Base-by-base conservation (phyloP, 2,329 filamentous ascomycete genomes). In the Huntiella abstrusa region DNA sequence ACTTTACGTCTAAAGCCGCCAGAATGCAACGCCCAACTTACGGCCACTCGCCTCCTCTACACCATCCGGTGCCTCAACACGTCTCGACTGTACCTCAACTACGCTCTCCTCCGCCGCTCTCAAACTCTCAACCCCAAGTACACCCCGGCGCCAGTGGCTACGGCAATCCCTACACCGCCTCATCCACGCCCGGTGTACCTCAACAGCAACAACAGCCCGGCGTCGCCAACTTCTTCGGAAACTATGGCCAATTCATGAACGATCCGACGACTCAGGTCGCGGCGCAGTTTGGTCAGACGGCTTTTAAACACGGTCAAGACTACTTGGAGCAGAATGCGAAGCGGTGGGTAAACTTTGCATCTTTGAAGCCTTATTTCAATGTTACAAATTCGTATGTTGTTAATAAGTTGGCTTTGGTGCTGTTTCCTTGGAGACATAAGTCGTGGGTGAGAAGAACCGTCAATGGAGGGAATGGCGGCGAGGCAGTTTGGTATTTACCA, bases 301-400 rank as follows among this genome's bases (percentile, higher is more conserved):
- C 88, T 16, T 80, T 96, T 59, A 82, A 80, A 59, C 86, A 91
- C 50, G 88, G 87, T 7, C 85, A 93, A 62, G 83, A 95, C 59
- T 93, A 93, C 55, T 70, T 96, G 61, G 91, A 96, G 64, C 84
- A 93, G 60, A 96, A 95, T 57, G 88, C 73, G 53, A 71, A 72
- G 53, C 70, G 71, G 62, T 95, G 88, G 64, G 79, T 98, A 63
- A 94, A 87, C 58, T 82, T 96, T 55, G 80, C 82, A 11, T 84
- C 85, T 13, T 72, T 98, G 39, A 98, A 98, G 64, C 91, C 95
- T 65, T 98, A 96, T 71, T 98, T 98, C 69, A 95, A 96, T 65
- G 91, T 98, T 53, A 92, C 87, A 54, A 98, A 98, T 69, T 83
- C 76, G 50, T 98, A 98, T 64, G 91, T 98, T 59, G 70, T 92